Percentiles rank a stretch among this genome's conserved stretches.
Evolutionary conservation across 2,329 filamentous ascomycete species (phyloP).

Genomic region (Microdochium nivale): DNA sequence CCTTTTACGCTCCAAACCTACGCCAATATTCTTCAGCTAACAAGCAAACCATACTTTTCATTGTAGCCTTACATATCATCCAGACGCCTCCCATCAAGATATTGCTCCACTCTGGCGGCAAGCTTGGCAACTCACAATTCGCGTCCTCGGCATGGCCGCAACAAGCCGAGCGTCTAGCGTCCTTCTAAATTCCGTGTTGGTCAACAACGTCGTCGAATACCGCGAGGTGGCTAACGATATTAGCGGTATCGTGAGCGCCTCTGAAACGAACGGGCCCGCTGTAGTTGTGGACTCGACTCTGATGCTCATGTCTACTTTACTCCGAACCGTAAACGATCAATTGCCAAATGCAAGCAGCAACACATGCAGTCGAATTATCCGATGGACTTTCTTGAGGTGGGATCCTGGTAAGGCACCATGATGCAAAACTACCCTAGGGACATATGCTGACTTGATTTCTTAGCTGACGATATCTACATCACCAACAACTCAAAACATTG

Average conservation of each 20-base stretch:
- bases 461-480: constrained; percentile 61
- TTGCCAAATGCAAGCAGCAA: constrained; percentile 60
- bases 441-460: constrained; percentile 9
- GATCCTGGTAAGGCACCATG: constrained; percentile 55
- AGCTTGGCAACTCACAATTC: constrained; percentile 65
- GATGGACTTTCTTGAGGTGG: constrained; percentile 80
- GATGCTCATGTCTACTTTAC: constrained; percentile 60
- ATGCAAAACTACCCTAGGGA: not conserved
- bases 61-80: constrained; percentile 31
- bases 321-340: constrained; percentile 57
- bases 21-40: too few species aligned
- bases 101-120: constrained; percentile 55
- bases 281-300: constrained; percentile 73
- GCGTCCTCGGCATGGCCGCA: constrained; percentile 59
- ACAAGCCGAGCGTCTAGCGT: constrained; percentile 72
- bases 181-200: constrained; percentile 60
- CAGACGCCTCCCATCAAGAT: constrained; percentile 14
- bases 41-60: too few species aligned
- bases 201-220: constrained; percentile 57
- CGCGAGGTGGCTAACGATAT: constrained; percentile 59
- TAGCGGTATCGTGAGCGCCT: constrained; percentile 63
- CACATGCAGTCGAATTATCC: constrained; percentile 63
- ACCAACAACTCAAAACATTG: constrained; percentile 55
- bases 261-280: constrained; percentile 75
- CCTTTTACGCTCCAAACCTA: not conserved